Percentiles rank a stretch among this genome's conserved stretches.
These are phyloP conservation scores for Porcisia deanei DNA, from an alignment of 208 protist genomes.

Conservation along the genomic window DNA sequence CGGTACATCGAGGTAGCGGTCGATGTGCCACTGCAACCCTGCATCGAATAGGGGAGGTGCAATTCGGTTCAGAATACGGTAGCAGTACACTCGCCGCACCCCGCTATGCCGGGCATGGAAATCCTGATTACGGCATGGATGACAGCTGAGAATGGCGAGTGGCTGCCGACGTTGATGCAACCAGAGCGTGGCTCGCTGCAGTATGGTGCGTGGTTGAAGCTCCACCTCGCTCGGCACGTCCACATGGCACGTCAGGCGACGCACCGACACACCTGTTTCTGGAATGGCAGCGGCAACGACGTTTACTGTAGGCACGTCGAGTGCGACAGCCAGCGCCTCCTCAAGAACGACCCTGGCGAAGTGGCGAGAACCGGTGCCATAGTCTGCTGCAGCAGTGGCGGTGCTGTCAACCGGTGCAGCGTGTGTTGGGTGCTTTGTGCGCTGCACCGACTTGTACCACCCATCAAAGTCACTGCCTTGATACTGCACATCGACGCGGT, in stretches of 20 bases:
- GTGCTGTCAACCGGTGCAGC: neutral
- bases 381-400: constrained; percentile 8
- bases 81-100: constrained; percentile 81
- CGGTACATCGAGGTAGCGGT: constrained; percentile 77
- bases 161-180: constrained; percentile 74
- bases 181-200: constrained; percentile 86
- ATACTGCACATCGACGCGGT: constrained; percentile 91
- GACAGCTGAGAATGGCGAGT: constrained; percentile 74
- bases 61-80: constrained; percentile 91
- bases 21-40: constrained; percentile 88
- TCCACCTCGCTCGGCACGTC: constrained; percentile 78
- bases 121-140: constrained; percentile 73
- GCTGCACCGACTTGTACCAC: constrained; percentile 76
- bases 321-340: constrained; percentile 79
- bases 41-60: constrained; percentile 87
- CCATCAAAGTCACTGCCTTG: constrained; percentile 87
- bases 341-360: constrained; percentile 69
- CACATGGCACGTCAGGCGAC: constrained; percentile 82
- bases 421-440: constrained; percentile 4
- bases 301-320: constrained; percentile 57
- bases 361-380: constrained; percentile 22
- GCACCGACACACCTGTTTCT: constrained; percentile 77
- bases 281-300: constrained; percentile 76
- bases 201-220: constrained; percentile 85
- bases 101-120: constrained; percentile 88